Evolutionary conservation across 129 eudicot species (phyloP).

Genomic region (Escallonia rubra): DNA sequence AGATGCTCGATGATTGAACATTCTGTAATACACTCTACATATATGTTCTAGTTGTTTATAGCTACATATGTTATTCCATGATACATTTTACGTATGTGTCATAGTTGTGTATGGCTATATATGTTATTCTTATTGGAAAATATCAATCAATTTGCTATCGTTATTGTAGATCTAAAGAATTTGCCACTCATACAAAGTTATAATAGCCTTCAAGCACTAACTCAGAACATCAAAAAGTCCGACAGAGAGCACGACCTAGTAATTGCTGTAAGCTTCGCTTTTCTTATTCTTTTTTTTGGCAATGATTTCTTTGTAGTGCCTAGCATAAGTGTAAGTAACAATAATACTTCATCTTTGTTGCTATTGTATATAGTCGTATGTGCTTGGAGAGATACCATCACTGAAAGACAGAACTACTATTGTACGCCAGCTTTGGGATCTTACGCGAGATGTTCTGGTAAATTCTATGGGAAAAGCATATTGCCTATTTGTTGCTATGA

Average conservation of each 20-base stretch:
- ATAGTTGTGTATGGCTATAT: no score
- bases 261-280: constrained; percentile 69
- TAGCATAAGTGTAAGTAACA: neutral
- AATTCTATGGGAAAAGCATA: constrained; percentile 15
- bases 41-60: no score
- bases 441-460: constrained; percentile 79
- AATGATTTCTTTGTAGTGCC: neutral
- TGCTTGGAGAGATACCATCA: constrained; percentile 95
- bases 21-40: no score
- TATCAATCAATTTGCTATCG: neutral
- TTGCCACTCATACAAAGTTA: constrained; percentile 85
- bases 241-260: constrained; percentile 84
- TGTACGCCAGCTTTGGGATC: constrained; percentile 96
- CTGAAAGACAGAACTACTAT: constrained; percentile 75
- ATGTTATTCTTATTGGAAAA: no score
- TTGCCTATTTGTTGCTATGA: neutral
- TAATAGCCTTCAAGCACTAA: constrained; percentile 59
- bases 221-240: constrained; percentile 57
- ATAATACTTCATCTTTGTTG: constrained; percentile 7
- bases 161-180: constrained; percentile 55
- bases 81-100: no score
- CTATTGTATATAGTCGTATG: constrained; percentile 66
- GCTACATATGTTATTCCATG: no score
- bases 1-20: constrained; percentile 5
- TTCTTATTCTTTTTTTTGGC: neutral